phyloP scores from a whole-genome alignment of 805 yeast species.

The Hanseniaspora pseudoguilliermondii region DNA sequence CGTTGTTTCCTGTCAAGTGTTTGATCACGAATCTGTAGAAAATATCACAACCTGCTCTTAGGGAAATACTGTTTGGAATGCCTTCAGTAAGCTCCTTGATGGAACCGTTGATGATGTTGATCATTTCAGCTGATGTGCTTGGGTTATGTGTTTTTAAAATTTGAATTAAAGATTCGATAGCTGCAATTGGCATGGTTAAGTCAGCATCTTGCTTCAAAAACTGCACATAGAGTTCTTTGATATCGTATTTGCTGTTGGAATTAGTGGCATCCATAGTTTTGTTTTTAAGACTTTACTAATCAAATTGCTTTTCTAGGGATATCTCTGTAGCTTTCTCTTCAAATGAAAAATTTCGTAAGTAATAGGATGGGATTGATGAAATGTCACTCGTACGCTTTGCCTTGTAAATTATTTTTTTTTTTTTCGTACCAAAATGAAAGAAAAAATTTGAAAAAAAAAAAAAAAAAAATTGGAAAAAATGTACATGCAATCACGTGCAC shows the following conservation, averaged over 20 bases:
- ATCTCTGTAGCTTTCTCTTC: too few relatives aligned
- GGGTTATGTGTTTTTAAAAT: slow-evolving; percentile 75
- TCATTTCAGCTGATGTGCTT: slow-evolving; percentile 84
- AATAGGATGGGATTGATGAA: too few relatives aligned
- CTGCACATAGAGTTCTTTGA: slow-evolving; percentile 63
- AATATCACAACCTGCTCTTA: slow-evolving; percentile 94
- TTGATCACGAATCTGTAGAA: slow-evolving; percentile 86
- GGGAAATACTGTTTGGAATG: slow-evolving; percentile 80
- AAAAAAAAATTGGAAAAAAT: too few relatives aligned
- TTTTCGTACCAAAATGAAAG: too few relatives aligned
- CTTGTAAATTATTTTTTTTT: too few relatives aligned
- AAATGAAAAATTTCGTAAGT: too few relatives aligned
- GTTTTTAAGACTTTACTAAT: too few relatives aligned
- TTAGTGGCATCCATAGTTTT: background rate
- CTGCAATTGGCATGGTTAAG: slow-evolving; percentile 98
- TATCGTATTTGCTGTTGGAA: slow-evolving; percentile 41
- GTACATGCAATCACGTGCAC: too few relatives aligned
- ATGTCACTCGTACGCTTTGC: too few relatives aligned
- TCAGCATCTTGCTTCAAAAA: slow-evolving; percentile 85
- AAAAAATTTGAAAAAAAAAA: too few relatives aligned
- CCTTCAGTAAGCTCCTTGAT: slow-evolving; percentile 60
- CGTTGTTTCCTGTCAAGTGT: slow-evolving; percentile 32
- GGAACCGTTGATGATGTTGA: slow-evolving; percentile 65
- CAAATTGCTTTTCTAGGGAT: too few relatives aligned
- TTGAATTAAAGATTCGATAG: slow-evolving; percentile 85